Conservation (phyloP, 169 alveolate species). For the Plasmodium gonderi region DNA sequence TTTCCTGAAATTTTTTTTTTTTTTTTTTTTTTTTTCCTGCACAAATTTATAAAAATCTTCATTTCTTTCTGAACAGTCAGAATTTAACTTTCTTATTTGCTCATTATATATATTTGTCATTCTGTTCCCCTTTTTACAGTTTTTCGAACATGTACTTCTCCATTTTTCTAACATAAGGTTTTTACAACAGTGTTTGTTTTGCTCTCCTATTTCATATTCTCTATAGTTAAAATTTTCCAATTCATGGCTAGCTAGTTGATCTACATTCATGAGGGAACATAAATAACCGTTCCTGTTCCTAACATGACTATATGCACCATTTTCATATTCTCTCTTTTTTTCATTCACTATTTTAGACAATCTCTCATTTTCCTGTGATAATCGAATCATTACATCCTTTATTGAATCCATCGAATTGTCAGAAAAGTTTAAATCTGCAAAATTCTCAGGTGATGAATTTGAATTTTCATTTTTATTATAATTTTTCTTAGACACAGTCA, state of each 20-base stretch:
- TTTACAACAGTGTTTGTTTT: no score
- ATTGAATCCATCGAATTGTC: constrained; percentile 52
- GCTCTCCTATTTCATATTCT: no score
- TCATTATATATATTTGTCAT: constrained; percentile 30
- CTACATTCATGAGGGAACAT: not conserved
- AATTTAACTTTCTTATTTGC: not conserved
- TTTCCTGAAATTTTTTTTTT: not conserved
- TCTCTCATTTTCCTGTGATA: constrained; percentile 25
- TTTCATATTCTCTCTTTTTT: constrained; percentile 25
- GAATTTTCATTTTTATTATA: not conserved
- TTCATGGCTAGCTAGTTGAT: no score
- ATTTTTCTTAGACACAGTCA: not conserved
- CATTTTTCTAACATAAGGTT: no score
- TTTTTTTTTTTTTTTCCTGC: not conserved
- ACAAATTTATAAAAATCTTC: not conserved
- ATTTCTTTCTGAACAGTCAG: not conserved
- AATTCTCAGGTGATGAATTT: constrained; percentile 10
- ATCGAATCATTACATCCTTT: not conserved
- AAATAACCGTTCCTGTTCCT: not conserved
- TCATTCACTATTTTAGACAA: constrained; percentile 8
- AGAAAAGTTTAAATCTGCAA: constrained; percentile 22
- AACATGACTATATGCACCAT: not conserved
- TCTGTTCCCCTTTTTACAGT: not conserved
- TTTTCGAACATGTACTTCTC: no score
- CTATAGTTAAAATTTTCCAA: no score